Evolutionary conservation across 2,329 filamentous ascomycete species (phyloP).

Genomic region (Ophiocordyceps camponoti-saundersi): DNA sequence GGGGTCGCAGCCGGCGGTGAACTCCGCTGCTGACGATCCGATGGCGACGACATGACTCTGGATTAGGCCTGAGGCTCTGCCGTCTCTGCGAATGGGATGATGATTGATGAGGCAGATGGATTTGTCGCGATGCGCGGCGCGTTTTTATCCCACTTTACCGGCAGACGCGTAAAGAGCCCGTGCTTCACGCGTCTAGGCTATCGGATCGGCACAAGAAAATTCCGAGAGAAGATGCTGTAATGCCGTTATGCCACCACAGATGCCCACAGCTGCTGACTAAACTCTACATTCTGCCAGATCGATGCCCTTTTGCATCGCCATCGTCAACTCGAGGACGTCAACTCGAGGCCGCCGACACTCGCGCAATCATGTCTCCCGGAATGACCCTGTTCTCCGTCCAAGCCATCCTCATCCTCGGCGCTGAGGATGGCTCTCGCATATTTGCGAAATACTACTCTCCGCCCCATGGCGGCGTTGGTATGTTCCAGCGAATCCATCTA

Average conservation of each 20-base stretch:
- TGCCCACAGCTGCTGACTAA: no score
- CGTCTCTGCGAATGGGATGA: not conserved
- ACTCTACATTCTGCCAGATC: no score
- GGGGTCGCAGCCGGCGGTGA: slow-evolving; percentile 30
- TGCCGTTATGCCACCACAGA: no score
- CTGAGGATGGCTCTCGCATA: slow-evolving; percentile 79
- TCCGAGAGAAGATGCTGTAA: not conserved
- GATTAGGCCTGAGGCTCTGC: not conserved
- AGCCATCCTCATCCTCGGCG: slow-evolving; percentile 62
- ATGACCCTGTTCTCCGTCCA: slow-evolving; percentile 64
- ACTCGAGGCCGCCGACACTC: no score
- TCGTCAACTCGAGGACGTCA: not conserved
- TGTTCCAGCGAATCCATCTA: slow-evolving; percentile 6
- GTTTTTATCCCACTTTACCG: not conserved
- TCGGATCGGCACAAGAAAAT: slow-evolving; percentile 13
- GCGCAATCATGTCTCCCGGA: slow-evolving; percentile 46
- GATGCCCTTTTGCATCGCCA: no score
- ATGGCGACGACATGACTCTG: slow-evolving; percentile 22
- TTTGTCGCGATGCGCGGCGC: not conserved
- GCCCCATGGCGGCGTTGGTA: slow-evolving; percentile 33
- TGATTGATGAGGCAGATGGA: not conserved
- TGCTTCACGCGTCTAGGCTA: slow-evolving; percentile 8
- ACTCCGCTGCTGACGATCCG: slow-evolving; percentile 29
- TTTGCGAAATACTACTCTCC: slow-evolving; percentile 81
- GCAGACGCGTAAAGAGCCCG: slow-evolving; percentile 5